Conservation (phyloP, 2,329 filamentous ascomycete genomes). For the Arthrinium puccinioides region DNA sequence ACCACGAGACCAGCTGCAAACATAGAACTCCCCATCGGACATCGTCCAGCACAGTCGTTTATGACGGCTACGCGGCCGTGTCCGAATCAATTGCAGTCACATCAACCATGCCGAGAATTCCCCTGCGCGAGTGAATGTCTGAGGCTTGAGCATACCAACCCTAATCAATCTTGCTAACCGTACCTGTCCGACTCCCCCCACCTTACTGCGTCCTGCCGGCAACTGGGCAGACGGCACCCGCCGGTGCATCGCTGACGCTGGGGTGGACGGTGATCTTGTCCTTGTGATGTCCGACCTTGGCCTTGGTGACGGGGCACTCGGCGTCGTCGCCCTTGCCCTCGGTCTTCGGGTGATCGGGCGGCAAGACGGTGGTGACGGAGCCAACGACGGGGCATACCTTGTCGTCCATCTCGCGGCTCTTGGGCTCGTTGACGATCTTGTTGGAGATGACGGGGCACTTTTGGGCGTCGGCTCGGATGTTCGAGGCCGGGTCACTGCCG, state of each 20-base stretch:
- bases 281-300: conserved; percentile 33
- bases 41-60: no score
- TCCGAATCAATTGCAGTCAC: no score
- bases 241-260: conserved; percentile 17
- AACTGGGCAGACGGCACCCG: conserved; percentile 30
- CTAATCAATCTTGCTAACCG: no score
- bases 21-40: no score
- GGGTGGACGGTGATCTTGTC: conserved; percentile 30
- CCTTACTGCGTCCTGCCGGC: conserved; percentile 26
- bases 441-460: conserved; percentile 28
- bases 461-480: conserved; percentile 23
- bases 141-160: no score
- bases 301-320: conserved; percentile 34
- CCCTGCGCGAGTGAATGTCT: no score
- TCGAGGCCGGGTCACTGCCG: conserved; percentile 14
- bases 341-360: conserved; percentile 29
- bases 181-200: no score
- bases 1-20: no score
- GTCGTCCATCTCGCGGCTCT: conserved; percentile 33
- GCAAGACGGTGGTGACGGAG: conserved; percentile 32
- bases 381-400: conserved; percentile 33
- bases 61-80: no score
- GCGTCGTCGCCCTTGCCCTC: conserved; percentile 19
- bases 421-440: conserved; percentile 25
- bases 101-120: no score